Conservation (phyloP, 208 protist genomes). For the Leishmania aethiopica region DNA sequence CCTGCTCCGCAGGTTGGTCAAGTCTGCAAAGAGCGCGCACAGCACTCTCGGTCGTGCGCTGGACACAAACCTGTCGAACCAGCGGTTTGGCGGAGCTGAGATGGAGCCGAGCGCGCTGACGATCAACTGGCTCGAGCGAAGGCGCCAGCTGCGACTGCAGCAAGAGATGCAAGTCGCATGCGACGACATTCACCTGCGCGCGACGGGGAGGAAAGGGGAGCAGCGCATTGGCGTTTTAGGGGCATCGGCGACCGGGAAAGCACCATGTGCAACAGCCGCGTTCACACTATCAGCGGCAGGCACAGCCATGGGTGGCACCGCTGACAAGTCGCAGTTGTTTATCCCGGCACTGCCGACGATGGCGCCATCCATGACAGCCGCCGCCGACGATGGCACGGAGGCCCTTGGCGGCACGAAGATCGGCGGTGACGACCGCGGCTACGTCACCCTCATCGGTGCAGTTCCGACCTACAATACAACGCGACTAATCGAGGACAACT, state of each 20-base stretch:
- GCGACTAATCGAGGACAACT: constrained; percentile 68
- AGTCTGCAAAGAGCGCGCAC: constrained; percentile 54
- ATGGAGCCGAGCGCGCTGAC: constrained; percentile 52
- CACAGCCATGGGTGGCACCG: neutral
- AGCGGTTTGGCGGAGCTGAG: constrained; percentile 34
- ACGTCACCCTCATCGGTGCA: constrained; percentile 65
- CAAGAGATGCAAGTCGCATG: constrained; percentile 49
- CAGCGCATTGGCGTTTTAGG: neutral
- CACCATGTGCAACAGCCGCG: neutral
- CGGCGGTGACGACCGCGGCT: constrained; percentile 56
- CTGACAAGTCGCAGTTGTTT: constrained; percentile 24
- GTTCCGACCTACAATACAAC: constrained; percentile 63
- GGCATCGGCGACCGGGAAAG: neutral
- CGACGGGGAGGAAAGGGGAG: neutral
- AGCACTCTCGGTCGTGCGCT: constrained; percentile 67
- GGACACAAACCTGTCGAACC: constrained; percentile 52
- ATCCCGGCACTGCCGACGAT: constrained; percentile 67
- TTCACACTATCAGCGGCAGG: neutral
- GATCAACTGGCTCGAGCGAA: constrained; percentile 46
- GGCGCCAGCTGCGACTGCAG: constrained; percentile 53
- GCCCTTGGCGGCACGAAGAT: constrained; percentile 64
- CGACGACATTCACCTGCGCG: constrained; percentile 12
- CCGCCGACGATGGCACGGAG: constrained; percentile 60
- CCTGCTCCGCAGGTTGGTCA: constrained; percentile 50
- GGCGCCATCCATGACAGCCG: constrained; percentile 75